These are phyloP conservation scores for Strobilomyces dryophilus DNA, from an alignment of 768 basidiomycete species.

Conservation along the genomic window DNA sequence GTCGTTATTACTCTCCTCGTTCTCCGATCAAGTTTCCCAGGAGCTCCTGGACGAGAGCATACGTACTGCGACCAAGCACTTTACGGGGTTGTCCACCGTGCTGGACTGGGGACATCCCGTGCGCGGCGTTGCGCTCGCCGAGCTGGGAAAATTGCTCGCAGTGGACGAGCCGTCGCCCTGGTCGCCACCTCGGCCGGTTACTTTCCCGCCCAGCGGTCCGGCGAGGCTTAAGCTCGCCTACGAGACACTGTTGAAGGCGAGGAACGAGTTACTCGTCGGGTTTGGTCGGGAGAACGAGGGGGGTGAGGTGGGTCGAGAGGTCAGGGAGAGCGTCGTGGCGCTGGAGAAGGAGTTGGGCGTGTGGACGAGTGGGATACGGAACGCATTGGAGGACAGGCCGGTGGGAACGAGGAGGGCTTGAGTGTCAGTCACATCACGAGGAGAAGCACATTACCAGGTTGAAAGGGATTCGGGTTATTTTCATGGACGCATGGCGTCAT, in stretches of 20 bases:
- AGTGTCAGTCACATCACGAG: not conserved
- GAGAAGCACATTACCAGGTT: no score
- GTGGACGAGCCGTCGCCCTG: conserved; percentile 66
- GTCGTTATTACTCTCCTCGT: conserved; percentile 55
- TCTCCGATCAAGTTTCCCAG: conserved; percentile 40
- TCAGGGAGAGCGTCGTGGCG: conserved; percentile 54
- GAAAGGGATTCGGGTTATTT: no score
- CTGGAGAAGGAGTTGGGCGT: conserved; percentile 71
- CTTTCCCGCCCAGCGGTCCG: conserved; percentile 67
- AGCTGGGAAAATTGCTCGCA: conserved; percentile 76
- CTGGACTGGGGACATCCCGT: conserved; percentile 71
- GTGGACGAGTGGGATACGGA: conserved; percentile 61
- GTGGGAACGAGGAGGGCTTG: not conserved
- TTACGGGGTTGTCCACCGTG: conserved; percentile 49
- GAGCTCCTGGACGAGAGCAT: conserved; percentile 61
- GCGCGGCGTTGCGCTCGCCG: conserved; percentile 68
- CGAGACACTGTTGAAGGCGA: conserved; percentile 59
- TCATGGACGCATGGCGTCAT: not conserved
- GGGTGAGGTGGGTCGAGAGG: conserved; percentile 62
- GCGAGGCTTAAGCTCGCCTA: conserved; percentile 59
- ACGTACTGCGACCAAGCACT: conserved; percentile 49
- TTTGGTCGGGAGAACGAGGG: conserved; percentile 72
- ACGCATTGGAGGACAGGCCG: conserved; percentile 44
- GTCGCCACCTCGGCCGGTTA: conserved; percentile 10
- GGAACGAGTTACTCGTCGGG: conserved; percentile 58